Evolutionary conservation across 108 stramenopile genomes (phyloP).

Genomic region (Mayamaea pseudoterrestris): DNA sequence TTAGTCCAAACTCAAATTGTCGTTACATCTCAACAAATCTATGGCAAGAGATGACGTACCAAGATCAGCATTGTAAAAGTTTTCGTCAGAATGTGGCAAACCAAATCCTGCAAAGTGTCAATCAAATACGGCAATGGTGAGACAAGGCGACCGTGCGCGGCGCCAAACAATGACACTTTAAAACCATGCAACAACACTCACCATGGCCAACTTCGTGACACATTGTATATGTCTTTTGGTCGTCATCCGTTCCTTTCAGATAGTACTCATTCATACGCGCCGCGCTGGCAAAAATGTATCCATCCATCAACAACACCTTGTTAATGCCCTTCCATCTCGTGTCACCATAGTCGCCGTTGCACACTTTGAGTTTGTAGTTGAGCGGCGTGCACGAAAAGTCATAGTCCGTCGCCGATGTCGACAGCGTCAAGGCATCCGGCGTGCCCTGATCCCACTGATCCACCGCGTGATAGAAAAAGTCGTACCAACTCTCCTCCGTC

Average conservation of each 20-base stretch:
- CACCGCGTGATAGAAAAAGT: constrained; percentile 30
- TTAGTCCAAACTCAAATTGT: no score
- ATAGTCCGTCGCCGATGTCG: constrained; percentile 14
- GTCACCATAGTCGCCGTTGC: constrained; percentile 44
- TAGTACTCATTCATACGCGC: constrained; percentile 36
- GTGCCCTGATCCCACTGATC: constrained; percentile 60
- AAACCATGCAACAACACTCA: constrained; percentile 9
- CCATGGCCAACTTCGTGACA: constrained; percentile 48
- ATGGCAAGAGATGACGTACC: no score
- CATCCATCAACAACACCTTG: background rate
- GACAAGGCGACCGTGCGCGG: background rate
- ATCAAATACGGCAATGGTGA: background rate
- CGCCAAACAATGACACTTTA: constrained; percentile 6
- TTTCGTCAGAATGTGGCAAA: constrained; percentile 9
- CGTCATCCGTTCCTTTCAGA: constrained; percentile 6
- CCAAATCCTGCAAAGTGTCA: no score
- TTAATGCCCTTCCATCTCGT: constrained; percentile 32
- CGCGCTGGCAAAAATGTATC: constrained; percentile 15
- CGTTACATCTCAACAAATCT: no score
- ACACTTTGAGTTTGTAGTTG: constrained; percentile 8
- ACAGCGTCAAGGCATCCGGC: constrained; percentile 63
- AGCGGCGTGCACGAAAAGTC: constrained; percentile 31
- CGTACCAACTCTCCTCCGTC: constrained; percentile 37
- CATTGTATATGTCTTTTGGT: constrained; percentile 20
- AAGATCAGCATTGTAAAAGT: constrained; percentile 7